These are phyloP conservation scores for Colletotrichum sp. DNA, from an alignment of 2,329 filamentous ascomycete species.

Conservation along the genomic window DNA sequence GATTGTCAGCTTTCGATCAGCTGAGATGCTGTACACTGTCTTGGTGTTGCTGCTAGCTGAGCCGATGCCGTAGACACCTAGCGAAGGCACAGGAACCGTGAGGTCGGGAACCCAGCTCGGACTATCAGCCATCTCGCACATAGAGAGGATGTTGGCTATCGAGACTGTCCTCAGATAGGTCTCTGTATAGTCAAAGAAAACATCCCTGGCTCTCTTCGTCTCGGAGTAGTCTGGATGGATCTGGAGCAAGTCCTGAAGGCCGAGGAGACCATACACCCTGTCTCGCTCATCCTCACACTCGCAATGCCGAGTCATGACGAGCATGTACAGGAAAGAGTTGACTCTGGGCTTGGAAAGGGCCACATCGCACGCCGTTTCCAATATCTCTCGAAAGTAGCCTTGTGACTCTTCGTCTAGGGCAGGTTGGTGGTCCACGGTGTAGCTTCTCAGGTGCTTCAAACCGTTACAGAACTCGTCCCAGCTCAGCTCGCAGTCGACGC, in stretches of 20 bases:
- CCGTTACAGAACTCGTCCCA: background rate
- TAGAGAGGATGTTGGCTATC: background rate
- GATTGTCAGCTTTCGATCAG: background rate
- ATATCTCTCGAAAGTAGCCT: background rate
- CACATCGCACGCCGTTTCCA: background rate
- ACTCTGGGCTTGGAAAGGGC: background rate
- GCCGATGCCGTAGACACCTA: background rate
- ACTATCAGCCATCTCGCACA: background rate
- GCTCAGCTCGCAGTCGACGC: background rate
- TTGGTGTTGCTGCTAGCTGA: background rate
- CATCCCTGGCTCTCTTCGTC: background rate
- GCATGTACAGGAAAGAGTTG: background rate
- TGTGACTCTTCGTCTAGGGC: background rate
- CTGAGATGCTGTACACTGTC: background rate
- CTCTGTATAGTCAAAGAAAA: background rate
- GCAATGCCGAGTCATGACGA: background rate
- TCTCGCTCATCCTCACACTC: background rate
- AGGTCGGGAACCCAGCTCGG: background rate
- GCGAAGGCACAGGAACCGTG: background rate
- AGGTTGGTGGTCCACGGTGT: background rate
- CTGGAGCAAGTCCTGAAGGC: accelerated
- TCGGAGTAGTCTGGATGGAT: background rate
- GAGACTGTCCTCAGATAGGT: background rate
- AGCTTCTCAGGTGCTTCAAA: background rate
- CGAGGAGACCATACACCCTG: background rate